phyloP scores from a whole-genome alignment of 495 filamentous ascomycete genomes.

The Cenococcum geophilum region DNA sequence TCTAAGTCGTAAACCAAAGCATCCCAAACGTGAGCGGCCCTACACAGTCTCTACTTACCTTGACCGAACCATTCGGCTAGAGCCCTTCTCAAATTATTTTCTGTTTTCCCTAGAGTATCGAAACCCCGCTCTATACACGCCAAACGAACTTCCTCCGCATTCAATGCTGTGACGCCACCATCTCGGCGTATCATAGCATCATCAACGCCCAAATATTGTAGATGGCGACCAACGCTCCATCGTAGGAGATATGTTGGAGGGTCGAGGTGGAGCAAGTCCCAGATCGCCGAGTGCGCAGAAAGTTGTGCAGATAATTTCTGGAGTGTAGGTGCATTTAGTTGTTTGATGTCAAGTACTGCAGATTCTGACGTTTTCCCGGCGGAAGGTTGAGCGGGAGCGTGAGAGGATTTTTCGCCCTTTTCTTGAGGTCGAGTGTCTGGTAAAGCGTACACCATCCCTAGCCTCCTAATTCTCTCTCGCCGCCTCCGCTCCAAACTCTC shows the following conservation, averaged over 20 bases:
- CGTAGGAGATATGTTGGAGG: slow-evolving; percentile 40
- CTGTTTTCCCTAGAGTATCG: slow-evolving; percentile 35
- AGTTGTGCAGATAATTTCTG: slow-evolving; percentile 32
- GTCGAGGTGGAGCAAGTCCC: slow-evolving; percentile 43
- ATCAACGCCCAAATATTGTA: slow-evolving; percentile 53
- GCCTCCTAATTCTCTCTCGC: not conserved
- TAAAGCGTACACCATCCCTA: not conserved
- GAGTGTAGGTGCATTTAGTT: slow-evolving; percentile 5
- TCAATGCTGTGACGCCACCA: slow-evolving; percentile 49
- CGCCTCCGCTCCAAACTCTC: slow-evolving; percentile 39
- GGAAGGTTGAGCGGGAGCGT: not conserved
- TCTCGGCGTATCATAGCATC: slow-evolving; percentile 50
- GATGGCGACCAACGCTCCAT: slow-evolving; percentile 40
- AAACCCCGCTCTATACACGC: slow-evolving; percentile 50
- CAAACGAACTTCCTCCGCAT: slow-evolving; percentile 49
- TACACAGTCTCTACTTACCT: not conserved
- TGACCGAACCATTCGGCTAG: slow-evolving; percentile 20
- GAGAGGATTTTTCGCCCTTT: too few relatives aligned
- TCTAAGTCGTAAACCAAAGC: too few relatives aligned
- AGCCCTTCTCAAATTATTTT: slow-evolving; percentile 31
- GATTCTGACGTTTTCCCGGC: not conserved
- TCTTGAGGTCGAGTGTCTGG: not conserved
- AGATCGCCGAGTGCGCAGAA: slow-evolving; percentile 43
- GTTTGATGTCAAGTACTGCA: slow-evolving; percentile 3
- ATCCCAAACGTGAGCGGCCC: not conserved